These are phyloP conservation scores for Omphalea diandra DNA, from an alignment of 441 rosid species.

Conservation along the genomic window DNA sequence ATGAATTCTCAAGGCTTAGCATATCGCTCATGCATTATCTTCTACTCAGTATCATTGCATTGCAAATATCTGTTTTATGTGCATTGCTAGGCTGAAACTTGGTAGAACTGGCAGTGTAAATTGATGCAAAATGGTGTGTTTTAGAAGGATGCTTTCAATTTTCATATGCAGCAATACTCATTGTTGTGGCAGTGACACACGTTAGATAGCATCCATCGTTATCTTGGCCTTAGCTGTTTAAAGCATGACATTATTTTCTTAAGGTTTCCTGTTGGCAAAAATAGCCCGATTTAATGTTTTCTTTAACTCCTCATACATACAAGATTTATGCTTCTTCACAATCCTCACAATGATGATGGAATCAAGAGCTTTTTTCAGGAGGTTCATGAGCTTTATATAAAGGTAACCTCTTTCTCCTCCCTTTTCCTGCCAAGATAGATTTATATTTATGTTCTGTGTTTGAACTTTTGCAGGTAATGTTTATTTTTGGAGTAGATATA, in stretches of 20 bases:
- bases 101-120: neutral
- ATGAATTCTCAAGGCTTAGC: neutral
- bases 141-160: too few relatives aligned
- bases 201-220: neutral
- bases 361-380: conserved; percentile 98
- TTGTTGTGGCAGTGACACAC: too few relatives aligned
- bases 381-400: conserved; percentile 94
- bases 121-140: too few relatives aligned
- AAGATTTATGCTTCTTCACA: conserved; percentile 92
- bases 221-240: neutral
- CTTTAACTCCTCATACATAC: conserved; percentile 76
- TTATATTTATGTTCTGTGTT: too few relatives aligned
- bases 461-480: neutral
- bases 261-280: neutral
- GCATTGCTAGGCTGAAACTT: too few relatives aligned
- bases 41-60: neutral
- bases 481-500: neutral
- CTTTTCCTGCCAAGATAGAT: conserved; percentile 1
- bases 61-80: neutral
- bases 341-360: conserved; percentile 94
- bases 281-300: conserved; percentile 20
- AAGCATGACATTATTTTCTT: neutral
- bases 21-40: neutral
- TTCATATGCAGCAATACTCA: too few relatives aligned
- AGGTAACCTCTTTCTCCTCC: conserved; percentile 42